Evolutionary conservation across 148 eudicot genomes (phyloP).

Genomic region (Salicornia ramosissima): DNA sequence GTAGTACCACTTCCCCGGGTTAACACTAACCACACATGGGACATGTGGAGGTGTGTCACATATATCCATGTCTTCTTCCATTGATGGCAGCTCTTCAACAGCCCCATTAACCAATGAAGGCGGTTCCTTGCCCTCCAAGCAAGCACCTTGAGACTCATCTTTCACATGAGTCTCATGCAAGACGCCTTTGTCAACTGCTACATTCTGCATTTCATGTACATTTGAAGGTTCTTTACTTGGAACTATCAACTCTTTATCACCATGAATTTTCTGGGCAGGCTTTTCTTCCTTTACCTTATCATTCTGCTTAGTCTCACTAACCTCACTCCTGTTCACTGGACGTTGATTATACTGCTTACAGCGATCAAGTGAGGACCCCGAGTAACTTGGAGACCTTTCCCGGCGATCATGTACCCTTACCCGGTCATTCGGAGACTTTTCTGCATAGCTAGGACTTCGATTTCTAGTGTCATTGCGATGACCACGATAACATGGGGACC

Average conservation of each 20-base stretch:
- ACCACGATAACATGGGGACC: constrained; percentile 40
- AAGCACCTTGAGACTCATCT: constrained; percentile 33
- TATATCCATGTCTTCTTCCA: constrained; percentile 99
- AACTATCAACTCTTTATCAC: constrained; percentile 27
- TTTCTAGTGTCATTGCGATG: constrained; percentile 28
- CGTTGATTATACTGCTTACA: constrained; percentile 36
- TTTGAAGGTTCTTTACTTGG: constrained; percentile 37
- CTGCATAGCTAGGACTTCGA: constrained; percentile 36
- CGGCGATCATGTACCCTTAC: constrained; percentile 26
- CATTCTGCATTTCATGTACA: constrained; percentile 33
- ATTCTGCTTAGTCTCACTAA: constrained; percentile 40
- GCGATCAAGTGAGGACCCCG: constrained; percentile 42
- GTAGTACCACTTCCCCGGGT: constrained; percentile 77
- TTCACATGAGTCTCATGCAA: constrained; percentile 28
- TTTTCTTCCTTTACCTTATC: constrained; percentile 46
- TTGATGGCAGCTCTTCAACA: constrained; percentile 62
- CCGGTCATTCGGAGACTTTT: constrained; percentile 33
- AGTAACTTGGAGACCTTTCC: constrained; percentile 39
- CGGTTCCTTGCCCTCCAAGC: constrained; percentile 29
- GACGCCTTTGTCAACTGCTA: constrained; percentile 31
- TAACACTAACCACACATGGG: constrained; percentile 40
- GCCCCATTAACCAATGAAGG: constrained; percentile 37
- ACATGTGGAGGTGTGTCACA: constrained; percentile 94
- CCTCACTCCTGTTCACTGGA: constrained; percentile 46
- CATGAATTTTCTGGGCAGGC: constrained; percentile 35